Evolutionary conservation across 2,329 filamentous ascomycete genomes (phyloP), one percentile per base, ranked within the genome.

Genomic region (Arthrobotrys sphaeroides): DNA sequence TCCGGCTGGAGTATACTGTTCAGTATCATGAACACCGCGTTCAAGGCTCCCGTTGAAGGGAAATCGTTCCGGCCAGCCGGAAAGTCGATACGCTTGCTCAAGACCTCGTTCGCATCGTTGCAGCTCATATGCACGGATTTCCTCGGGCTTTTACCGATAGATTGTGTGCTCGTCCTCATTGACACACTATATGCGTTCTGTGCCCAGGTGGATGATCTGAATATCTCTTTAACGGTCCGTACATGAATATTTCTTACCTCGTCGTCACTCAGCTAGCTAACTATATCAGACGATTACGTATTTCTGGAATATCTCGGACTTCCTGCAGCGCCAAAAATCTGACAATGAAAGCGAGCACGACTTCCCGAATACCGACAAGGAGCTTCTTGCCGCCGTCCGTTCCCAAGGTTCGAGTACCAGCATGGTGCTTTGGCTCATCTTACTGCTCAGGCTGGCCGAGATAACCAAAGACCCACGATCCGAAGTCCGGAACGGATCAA

Each of bases 121-220:
- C 93, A 98, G 81, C 88, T 99, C 2, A 91, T 99, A 49, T 96
- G 94, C 82, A 97, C 95, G 0, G 95, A 99, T 82, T 99, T 99
- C 80, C 84, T 99, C 33, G 86, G 89, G 12, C 89, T 91, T 5
- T 86, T 90, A 68, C 91, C 88, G 49, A 89, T 88, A 81, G 87
- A 85, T 57, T 97, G 87, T 84, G 92, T 90, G 82, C 86, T 90
- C 73, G 88, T 90, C 72, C 87, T 99, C 13, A 89, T 98, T 76
- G 91, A 96, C 83, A 93, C 94, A 9, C 87, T 99, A 20, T 92
- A 93, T 80, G 90, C 91, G 78, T 99, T 98, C 82, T 93, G 92
- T 79, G 90, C 90, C 0, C 95, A 99, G 82, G 87, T 90, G 77
- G 92, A 96, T 78, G 95, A 99, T 80, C 86, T 99, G 38, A 99